Evolutionary conservation across 495 filamentous ascomycete species (phyloP).

Genomic region (Neurospora tetrasperma): DNA sequence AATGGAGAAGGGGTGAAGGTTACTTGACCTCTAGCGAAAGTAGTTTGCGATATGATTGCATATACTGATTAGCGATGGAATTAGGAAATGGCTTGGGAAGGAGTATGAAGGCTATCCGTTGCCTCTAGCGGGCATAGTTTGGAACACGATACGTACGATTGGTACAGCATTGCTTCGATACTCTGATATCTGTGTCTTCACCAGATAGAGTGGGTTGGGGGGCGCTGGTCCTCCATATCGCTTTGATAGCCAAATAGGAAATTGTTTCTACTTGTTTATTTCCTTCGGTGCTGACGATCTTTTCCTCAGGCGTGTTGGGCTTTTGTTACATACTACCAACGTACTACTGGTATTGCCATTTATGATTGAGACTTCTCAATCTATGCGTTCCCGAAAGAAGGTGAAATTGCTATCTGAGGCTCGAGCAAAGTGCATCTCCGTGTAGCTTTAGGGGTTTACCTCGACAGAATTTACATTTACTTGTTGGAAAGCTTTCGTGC

Average conservation of each 20-base stretch:
- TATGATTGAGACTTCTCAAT: too few species aligned
- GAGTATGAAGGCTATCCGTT: not conserved
- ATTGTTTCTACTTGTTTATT: not conserved
- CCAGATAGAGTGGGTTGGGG: not conserved
- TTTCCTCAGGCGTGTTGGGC: too few species aligned
- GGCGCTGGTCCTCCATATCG: not conserved
- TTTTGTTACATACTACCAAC: too few species aligned
- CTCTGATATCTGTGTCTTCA: not conserved
- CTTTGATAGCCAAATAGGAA: not conserved
- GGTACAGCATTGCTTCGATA: not conserved
- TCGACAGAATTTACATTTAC: too few species aligned
- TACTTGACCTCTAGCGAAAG: not conserved
- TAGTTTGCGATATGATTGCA: not conserved
- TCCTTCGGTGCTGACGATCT: not conserved
- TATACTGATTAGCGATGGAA: not conserved
- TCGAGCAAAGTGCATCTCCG: too few species aligned
- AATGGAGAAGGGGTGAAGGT: not conserved
- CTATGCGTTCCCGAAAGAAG: too few species aligned
- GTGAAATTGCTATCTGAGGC: too few species aligned
- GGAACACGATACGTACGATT: not conserved
- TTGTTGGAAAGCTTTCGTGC: too few species aligned
- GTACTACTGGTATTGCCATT: too few species aligned
- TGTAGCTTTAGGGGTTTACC: too few species aligned
- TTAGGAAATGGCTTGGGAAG: not conserved
- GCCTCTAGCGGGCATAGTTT: not conserved